phyloP scores from a whole-genome alignment of 148 eudicot species.

The Salicornia ramosissima region DNA sequence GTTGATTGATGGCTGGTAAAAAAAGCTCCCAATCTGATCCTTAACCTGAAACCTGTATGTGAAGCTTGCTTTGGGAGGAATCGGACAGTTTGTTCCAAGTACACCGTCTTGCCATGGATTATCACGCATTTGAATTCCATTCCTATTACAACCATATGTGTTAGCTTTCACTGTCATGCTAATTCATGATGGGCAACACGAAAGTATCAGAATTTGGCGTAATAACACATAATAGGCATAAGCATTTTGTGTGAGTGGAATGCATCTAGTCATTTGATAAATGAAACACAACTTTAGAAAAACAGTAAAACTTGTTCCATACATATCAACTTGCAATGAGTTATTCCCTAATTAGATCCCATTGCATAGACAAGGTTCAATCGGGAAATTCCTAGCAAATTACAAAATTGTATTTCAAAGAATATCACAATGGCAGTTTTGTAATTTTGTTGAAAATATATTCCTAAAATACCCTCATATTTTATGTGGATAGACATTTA shows the following conservation, averaged over 20 bases:
- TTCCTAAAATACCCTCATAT: too few species aligned
- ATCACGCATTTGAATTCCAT: constrained; percentile 77
- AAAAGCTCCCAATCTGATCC: constrained; percentile 93
- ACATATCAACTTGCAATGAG: background rate
- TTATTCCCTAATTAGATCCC: too few species aligned
- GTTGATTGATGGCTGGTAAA: constrained; percentile 71
- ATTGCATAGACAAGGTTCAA: too few species aligned
- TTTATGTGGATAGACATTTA: too few species aligned
- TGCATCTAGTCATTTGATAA: background rate
- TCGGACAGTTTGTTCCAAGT: constrained; percentile 83
- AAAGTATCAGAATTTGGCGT: background rate
- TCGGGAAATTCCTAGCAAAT: too few species aligned
- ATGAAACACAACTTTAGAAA: background rate
- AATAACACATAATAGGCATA: too few species aligned
- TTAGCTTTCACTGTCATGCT: background rate
- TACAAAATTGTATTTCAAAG: too few species aligned
- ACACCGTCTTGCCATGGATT: constrained; percentile 96
- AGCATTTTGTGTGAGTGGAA: background rate
- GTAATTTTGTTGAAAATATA: too few species aligned
- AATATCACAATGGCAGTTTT: too few species aligned
- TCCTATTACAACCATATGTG: constrained; percentile 37
- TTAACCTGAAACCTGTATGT: constrained; percentile 88
- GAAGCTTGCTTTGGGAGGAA: constrained; percentile 71
- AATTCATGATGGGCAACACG: background rate
- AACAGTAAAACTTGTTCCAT: background rate